Evolutionary conservation across 495 filamentous ascomycete genomes (phyloP).

Genomic region (Podospora conica): DNA sequence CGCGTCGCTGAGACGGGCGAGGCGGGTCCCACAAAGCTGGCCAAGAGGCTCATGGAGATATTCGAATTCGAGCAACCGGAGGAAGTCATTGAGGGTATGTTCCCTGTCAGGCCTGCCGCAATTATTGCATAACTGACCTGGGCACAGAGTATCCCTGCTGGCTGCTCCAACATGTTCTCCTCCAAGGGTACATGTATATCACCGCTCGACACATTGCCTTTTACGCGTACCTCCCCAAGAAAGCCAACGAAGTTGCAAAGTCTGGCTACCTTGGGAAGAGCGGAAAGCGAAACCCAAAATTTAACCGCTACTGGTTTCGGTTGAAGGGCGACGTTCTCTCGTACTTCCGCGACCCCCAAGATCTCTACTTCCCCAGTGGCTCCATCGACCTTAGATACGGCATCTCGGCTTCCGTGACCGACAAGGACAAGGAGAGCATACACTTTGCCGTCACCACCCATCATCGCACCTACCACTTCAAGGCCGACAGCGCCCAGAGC

Average conservation of each 20-base stretch:
- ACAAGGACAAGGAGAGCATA: constrained; percentile 67
- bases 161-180: constrained; percentile 82
- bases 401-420: constrained; percentile 69
- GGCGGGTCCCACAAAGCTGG: constrained; percentile 46
- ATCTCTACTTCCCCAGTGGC: constrained; percentile 86
- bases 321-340: constrained; percentile 90
- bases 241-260: constrained; percentile 74
- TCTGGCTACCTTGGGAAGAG: constrained; percentile 87
- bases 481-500: constrained; percentile 79
- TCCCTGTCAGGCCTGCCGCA: not conserved
- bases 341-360: constrained; percentile 80
- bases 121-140: constrained; percentile 2
- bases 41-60: constrained; percentile 72
- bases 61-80: constrained; percentile 80
- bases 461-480: constrained; percentile 78
- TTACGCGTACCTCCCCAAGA: constrained; percentile 92
- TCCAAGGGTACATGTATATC: constrained; percentile 97
- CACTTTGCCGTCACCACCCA: constrained; percentile 78
- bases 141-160: constrained; percentile 83
- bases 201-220: constrained; percentile 92
- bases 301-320: constrained; percentile 93
- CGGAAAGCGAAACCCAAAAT: constrained; percentile 82
- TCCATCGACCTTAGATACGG: constrained; percentile 91
- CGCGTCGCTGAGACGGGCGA: constrained; percentile 31
- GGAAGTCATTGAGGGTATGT: constrained; percentile 71